phyloP scores from a whole-genome alignment of 768 basidiomycete species.

The Leccinum aurantiacum region DNA sequence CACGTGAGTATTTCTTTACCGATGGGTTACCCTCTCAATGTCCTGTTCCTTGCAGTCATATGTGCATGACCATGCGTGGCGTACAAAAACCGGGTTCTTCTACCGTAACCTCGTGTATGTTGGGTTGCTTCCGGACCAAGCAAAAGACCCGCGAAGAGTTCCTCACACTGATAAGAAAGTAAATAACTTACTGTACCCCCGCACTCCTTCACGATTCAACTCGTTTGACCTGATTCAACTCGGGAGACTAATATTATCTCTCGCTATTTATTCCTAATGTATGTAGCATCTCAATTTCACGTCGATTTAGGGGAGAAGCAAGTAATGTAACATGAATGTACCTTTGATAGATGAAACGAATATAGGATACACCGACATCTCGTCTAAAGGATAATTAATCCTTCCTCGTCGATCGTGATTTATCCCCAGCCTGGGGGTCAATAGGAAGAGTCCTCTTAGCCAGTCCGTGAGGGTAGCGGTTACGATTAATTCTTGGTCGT shows the following conservation, averaged over 20 bases:
- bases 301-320: slow-evolving; percentile 12
- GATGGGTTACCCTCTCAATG: slow-evolving; percentile 11
- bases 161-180: slow-evolving; percentile 74
- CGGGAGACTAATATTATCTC: slow-evolving; percentile 28
- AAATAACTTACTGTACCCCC: slow-evolving; percentile 1
- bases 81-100: slow-evolving; percentile 97
- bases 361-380: slow-evolving; percentile 12
- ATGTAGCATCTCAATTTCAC: slow-evolving; percentile 13
- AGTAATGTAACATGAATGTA: slow-evolving; percentile 18
- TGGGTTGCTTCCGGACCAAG: slow-evolving; percentile 97
- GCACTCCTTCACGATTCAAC: slow-evolving; percentile 44
- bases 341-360: slow-evolving; percentile 9
- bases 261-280: slow-evolving; percentile 25
- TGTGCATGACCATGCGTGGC: slow-evolving; percentile 99
- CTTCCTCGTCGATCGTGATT: slow-evolving; percentile 52
- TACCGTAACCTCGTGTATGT: slow-evolving; percentile 96
- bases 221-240: slow-evolving; percentile 41
- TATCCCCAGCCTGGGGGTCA: slow-evolving; percentile 61
- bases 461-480: slow-evolving; percentile 50
- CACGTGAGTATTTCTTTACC: slow-evolving; percentile 59
- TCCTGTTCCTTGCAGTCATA: slow-evolving; percentile 55
- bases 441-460: slow-evolving; percentile 62
- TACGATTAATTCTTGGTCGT: slow-evolving; percentile 57
- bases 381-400: slow-evolving; percentile 37
- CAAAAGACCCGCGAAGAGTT: slow-evolving; percentile 99